A percentile compares a stretch with the other conserved stretches of the same genome.
These are phyloP conservation scores for Lathyrus aphaca DNA, from an alignment of 306 rosid genomes.

Conservation along the genomic window DNA sequence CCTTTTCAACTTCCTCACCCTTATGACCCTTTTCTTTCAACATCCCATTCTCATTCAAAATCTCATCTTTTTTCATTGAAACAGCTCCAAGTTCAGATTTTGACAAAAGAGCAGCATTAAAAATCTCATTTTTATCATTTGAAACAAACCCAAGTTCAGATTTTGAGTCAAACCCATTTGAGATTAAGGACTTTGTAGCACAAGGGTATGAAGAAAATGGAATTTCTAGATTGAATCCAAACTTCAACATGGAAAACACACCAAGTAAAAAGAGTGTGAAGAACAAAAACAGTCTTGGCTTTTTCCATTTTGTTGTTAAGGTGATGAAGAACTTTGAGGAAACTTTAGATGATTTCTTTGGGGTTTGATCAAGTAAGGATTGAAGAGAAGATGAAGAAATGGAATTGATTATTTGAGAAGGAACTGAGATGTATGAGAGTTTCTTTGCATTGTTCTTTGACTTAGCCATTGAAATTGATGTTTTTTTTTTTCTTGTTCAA, in stretches of 20 bases:
- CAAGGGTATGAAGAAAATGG: conserved; percentile 62
- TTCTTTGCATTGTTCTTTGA: conserved; percentile 66
- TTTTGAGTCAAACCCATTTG: conserved; percentile 40
- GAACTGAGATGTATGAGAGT: conserved; percentile 85
- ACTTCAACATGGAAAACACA: conserved; percentile 53
- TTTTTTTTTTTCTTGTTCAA: neutral
- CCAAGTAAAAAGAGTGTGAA: conserved; percentile 57
- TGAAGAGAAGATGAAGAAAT: conserved; percentile 79
- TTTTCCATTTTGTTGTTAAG: conserved; percentile 46
- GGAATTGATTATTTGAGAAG: conserved; percentile 85
- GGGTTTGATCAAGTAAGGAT: conserved; percentile 61
- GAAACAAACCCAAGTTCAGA: conserved; percentile 38
- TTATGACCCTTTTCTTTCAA: conserved; percentile 40
- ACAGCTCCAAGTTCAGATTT: conserved; percentile 34
- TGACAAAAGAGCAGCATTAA: neutral
- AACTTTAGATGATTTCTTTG: conserved; percentile 67
- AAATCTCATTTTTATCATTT: conserved; percentile 36
- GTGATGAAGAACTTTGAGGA: conserved; percentile 27
- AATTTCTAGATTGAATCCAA: conserved; percentile 47
- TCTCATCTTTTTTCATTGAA: conserved; percentile 36
- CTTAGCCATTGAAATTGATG: conserved; percentile 49
- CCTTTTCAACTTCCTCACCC: conserved; percentile 19
- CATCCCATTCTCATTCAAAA: conserved; percentile 36
- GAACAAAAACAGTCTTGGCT: conserved; percentile 49
- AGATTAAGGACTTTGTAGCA: conserved; percentile 37